Evolutionary conservation across 768 basidiomycete species (phyloP).

Genomic region (Lactarius quietus): DNA sequence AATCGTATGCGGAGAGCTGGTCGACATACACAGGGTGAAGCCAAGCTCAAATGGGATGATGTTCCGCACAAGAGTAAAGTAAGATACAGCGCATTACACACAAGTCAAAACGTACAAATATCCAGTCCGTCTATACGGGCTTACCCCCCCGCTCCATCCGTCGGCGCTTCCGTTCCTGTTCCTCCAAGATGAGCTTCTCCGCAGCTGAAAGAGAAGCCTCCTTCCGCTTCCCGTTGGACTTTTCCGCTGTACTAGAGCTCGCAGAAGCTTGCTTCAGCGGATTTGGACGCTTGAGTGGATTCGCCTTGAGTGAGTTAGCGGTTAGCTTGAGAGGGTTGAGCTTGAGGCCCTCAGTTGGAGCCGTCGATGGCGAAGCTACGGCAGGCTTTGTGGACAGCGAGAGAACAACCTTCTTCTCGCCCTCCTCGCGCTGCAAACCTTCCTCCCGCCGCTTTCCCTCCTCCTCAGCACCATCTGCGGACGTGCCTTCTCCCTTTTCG

Average conservation of each 20-base stretch:
- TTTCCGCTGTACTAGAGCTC: slow-evolving; percentile 36
- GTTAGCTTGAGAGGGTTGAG: slow-evolving; percentile 54
- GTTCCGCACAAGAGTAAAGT: not conserved
- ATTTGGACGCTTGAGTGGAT: slow-evolving; percentile 71
- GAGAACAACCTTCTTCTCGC: slow-evolving; percentile 66
- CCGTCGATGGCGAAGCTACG: slow-evolving; percentile 32
- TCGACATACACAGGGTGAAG: not conserved
- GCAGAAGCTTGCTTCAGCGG: slow-evolving; percentile 57
- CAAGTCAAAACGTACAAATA: slow-evolving; percentile 17
- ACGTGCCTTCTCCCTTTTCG: slow-evolving; percentile 31
- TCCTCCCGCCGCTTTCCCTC: slow-evolving; percentile 45
- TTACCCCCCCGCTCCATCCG: slow-evolving; percentile 55
- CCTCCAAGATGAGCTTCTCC: slow-evolving; percentile 84
- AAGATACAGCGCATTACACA: slow-evolving; percentile 11
- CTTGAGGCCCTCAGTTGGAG: slow-evolving; percentile 47
- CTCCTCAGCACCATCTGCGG: slow-evolving; percentile 32
- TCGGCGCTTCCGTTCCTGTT: slow-evolving; percentile 84
- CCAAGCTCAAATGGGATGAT: not conserved
- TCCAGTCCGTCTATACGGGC: slow-evolving; percentile 10
- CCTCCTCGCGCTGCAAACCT: slow-evolving; percentile 70
- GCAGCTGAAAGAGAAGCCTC: slow-evolving; percentile 68
- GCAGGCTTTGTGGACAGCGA: slow-evolving; percentile 60
- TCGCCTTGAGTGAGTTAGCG: slow-evolving; percentile 59
- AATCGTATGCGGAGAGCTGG: not conserved
- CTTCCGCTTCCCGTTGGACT: slow-evolving; percentile 58